These are phyloP conservation scores for Podaxis pistillaris DNA, from an alignment of 768 basidiomycete species.

Conservation along the genomic window DNA sequence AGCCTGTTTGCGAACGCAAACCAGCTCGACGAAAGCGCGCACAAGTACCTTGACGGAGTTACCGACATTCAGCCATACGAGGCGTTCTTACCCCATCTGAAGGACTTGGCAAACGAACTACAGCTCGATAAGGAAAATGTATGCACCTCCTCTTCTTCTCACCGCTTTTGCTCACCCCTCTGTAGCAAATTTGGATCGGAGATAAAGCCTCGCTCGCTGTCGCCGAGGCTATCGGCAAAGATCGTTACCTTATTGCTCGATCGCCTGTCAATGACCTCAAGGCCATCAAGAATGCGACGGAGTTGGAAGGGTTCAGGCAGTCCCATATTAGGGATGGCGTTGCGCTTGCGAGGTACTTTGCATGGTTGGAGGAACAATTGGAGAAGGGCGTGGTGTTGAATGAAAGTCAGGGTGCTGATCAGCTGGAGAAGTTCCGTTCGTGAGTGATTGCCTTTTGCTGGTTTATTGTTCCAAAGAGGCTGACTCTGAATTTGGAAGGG, in stretches of 20 bases:
- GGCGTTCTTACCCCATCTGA: conserved; percentile 62
- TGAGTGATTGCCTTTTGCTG: conserved; percentile 34
- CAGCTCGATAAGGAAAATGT: conserved; percentile 33
- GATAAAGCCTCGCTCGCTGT: conserved; percentile 81
- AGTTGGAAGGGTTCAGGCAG: conserved; percentile 88
- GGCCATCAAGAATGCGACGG: conserved; percentile 75
- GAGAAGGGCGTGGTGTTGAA: conserved; percentile 56
- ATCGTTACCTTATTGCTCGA: conserved; percentile 50
- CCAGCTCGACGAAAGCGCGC: conserved; percentile 42
- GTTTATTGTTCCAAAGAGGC: conserved; percentile 5
- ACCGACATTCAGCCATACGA: conserved; percentile 74
- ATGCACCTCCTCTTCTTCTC: conserved; percentile 9
- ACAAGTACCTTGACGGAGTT: conserved; percentile 48
- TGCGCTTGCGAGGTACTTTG: conserved; percentile 85
- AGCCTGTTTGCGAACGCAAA: conserved; percentile 69
- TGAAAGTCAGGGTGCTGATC: conserved; percentile 79
- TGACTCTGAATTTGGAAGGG: conserved; percentile 41
- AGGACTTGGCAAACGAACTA: conserved; percentile 38
- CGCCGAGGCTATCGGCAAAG: conserved; percentile 71
- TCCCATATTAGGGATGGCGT: conserved; percentile 88
- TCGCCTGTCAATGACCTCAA: conserved; percentile 82
- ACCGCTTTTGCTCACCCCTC: background rate
- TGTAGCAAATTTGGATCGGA: conserved; percentile 71
- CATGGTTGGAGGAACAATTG: conserved; percentile 91
- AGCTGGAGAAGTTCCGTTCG: conserved; percentile 81